These are phyloP conservation scores for Alternaria ventricosa DNA, from an alignment of 2,329 filamentous ascomycete species.

Conservation along the genomic window DNA sequence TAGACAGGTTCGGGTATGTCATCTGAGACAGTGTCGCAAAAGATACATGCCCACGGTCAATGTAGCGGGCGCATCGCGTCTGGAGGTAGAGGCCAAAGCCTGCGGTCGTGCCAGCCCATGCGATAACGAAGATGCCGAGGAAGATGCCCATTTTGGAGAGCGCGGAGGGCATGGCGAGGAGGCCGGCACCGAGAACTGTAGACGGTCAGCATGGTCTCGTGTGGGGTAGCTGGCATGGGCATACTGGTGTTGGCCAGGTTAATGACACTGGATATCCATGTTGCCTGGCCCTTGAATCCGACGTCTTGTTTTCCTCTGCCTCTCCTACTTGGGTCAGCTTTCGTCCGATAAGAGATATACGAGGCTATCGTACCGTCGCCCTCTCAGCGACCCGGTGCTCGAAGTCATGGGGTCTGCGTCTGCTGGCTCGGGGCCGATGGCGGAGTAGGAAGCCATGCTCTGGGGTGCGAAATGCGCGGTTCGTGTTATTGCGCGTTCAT, in stretches of 20 bases:
- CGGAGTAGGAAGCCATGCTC: slow-evolving; percentile 56
- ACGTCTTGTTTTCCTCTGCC: slow-evolving; percentile 72
- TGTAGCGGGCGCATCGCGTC: slow-evolving; percentile 87
- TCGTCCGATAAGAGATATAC: background rate
- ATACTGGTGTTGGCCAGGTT: slow-evolving; percentile 96
- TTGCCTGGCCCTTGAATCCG: slow-evolving; percentile 75
- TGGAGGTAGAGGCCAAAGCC: slow-evolving; percentile 96
- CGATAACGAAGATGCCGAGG: slow-evolving; percentile 80
- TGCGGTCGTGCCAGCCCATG: slow-evolving; percentile 89
- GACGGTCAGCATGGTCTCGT: slow-evolving; percentile 16
- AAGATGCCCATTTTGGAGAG: slow-evolving; percentile 95
- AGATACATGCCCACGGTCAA: slow-evolving; percentile 85
- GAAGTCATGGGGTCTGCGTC: slow-evolving; percentile 51
- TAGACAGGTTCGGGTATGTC: slow-evolving; percentile 94
- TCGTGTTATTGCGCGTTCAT: slow-evolving; percentile 37
- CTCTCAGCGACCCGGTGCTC: slow-evolving; percentile 50
- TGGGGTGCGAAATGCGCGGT: slow-evolving; percentile 20
- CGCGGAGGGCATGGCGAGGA: slow-evolving; percentile 93
- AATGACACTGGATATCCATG: slow-evolving; percentile 88
- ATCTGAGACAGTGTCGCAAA: slow-evolving; percentile 98
- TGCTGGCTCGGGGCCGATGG: slow-evolving; percentile 49
- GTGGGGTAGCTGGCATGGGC: slow-evolving; percentile 32
- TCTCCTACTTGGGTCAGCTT: slow-evolving; percentile 53
- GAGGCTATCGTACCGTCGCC: slow-evolving; percentile 37
- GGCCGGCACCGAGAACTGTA: slow-evolving; percentile 88